Conservation (phyloP, 2,329 filamentous ascomycete genomes). For the Kalmusia sp. region DNA sequence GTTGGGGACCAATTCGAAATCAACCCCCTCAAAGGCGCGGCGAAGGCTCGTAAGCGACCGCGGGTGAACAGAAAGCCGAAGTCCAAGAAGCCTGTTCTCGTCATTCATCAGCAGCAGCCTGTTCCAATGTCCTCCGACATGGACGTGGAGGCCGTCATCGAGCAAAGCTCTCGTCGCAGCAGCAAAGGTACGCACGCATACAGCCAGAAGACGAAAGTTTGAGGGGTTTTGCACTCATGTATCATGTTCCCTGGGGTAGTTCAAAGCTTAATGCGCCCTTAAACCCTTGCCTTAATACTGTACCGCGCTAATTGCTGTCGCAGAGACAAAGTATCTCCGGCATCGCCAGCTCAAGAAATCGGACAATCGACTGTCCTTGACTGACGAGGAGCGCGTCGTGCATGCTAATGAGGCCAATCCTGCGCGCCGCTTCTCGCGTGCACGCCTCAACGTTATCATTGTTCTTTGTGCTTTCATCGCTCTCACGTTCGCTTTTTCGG, state of each 20-base stretch:
- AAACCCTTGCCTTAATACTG: no score
- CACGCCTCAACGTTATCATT: slow-evolving; percentile 18
- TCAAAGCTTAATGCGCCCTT: no score
- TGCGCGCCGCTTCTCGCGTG: slow-evolving; percentile 13
- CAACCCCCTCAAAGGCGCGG: slow-evolving; percentile 18
- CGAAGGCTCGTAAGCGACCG: slow-evolving; percentile 19
- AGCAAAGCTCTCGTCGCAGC: slow-evolving; percentile 7
- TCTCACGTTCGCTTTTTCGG: slow-evolving; percentile 19
- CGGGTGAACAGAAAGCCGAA: slow-evolving; percentile 10
- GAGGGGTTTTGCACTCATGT: no score
- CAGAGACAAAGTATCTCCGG: slow-evolving; percentile 23
- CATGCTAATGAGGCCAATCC: neutral
- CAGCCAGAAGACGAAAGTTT: no score
- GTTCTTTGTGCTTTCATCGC: slow-evolving; percentile 12
- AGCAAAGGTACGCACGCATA: slow-evolving; percentile 19
- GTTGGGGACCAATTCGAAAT: slow-evolving; percentile 24
- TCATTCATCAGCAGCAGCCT: slow-evolving; percentile 20
- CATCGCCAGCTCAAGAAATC: slow-evolving; percentile 17
- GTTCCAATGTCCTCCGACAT: slow-evolving; percentile 9
- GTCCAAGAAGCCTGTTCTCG: slow-evolving; percentile 29
- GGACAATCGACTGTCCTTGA: slow-evolving; percentile 7
- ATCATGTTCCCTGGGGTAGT: no score
- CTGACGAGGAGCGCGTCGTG: slow-evolving; percentile 17
- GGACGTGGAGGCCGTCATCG: slow-evolving; percentile 7
- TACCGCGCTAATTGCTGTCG: neutral